Evolutionary conservation across 1,284 basidiomycete genomes (phyloP), one percentile per base, ranked within the genome.

Genomic region (Pseudozyma thailandica): DNA sequence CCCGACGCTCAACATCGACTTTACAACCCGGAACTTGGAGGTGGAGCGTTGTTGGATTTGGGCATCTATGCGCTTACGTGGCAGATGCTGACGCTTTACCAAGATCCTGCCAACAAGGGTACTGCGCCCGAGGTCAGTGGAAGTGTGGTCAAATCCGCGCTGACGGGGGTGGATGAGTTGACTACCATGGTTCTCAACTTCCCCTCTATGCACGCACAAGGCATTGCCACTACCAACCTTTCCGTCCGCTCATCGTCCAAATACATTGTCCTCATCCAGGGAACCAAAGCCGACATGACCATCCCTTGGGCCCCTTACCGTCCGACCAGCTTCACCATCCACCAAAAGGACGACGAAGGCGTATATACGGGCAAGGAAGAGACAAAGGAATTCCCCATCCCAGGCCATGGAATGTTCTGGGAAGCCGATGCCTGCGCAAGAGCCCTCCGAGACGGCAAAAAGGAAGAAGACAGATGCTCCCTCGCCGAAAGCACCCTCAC

Each of bases 111-210:
- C 7, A 92, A 92, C 83, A 85, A 88, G 55, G 76, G 82, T 33
- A 84, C 84, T 8, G 81, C 83, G 2, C 92, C 92, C 0, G 72
- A 74, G 16, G 74, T 85, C 9, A 74, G 84, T 12, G 70, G 60
- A 13, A 77, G 77, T 13, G 90, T 92, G 84, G 72, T 92, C 71
- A 92, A 91, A 78, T 90, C 90, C 1, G 87, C 87, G 2, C 82
- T 89, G 39, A 93, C 91, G 0, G 88, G 89, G 16, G 92, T 94
- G 27, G 93, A 96, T 83, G 86, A 87, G 62, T 89, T 86, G 81
- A 92, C 92, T 2, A 86, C 89, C 20, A 92, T 92, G 85, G 87
- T 87, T 6, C 86, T 94, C 58, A 89, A 88, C 77, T 94, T 93
- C 85, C 74, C 83, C 28, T 79, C 78, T 26, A 63, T 85, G 1